Conservation (phyloP, 176 grass and related monocot genomes). For the Hordeum vulgare region MorexV3_pseudomolecules_assembly NC_058523.1:138175939-138176438, state of each 20-base stretch:
- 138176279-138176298: constrained; percentile 20
- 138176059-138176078: constrained; percentile 13
- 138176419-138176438: constrained; percentile 70
- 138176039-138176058: constrained; percentile 20
- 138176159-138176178: constrained; percentile 50
- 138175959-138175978: constrained; percentile 21
- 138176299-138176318: constrained; percentile 47
- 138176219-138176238: constrained; percentile 52
- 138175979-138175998: constrained; percentile 3
- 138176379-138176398: constrained; percentile 45
- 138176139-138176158: constrained; percentile 57
- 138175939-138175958: constrained; percentile 23
- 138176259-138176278: constrained; percentile 18
- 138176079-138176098: constrained; percentile 8
- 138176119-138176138: constrained; percentile 20
- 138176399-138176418: constrained; percentile 27
- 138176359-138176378: constrained; percentile 57
- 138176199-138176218: constrained; percentile 44
- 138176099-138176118: background rate
- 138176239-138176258: background rate
- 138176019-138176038: constrained; percentile 47
- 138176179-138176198: constrained; percentile 13
- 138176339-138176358: constrained; percentile 69
- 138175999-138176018: constrained; percentile 19
- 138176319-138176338: constrained; percentile 74